phyloP scores from a whole-genome alignment of 1,284 basidiomycete species.

The Trichosporon faecale region DNA sequence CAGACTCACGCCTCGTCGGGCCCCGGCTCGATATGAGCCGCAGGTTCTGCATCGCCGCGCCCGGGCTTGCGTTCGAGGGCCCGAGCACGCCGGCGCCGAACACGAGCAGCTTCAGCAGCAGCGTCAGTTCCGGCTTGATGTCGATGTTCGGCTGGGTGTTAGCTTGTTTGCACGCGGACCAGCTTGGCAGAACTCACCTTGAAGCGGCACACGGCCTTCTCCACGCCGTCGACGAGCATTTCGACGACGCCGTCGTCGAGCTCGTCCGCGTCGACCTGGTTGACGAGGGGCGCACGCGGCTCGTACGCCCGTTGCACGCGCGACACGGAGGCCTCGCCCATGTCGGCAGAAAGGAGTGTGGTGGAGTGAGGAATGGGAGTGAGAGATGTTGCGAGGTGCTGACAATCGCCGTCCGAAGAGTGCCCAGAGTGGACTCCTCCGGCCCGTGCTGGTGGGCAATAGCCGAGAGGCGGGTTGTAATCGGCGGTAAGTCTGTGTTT shows the following conservation, averaged over 20 bases:
- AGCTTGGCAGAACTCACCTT: conserved; percentile 58
- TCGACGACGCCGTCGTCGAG: conserved; percentile 85
- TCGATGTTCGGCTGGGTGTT: conserved; percentile 60
- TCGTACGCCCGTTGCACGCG: conserved; percentile 14
- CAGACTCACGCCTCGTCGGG: conserved; percentile 16
- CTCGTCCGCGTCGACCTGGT: conserved; percentile 87
- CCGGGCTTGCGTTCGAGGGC: conserved; percentile 73
- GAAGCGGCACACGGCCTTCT: conserved; percentile 66
- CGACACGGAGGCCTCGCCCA: conserved; percentile 1
- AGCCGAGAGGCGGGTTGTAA: conserved; percentile 7
- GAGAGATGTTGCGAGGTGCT: not conserved
- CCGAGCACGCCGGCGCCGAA: conserved; percentile 87
- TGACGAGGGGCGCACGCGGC: conserved; percentile 67
- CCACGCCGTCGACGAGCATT: conserved; percentile 78
- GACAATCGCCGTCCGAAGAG: not conserved
- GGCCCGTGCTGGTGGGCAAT: conserved; percentile 5
- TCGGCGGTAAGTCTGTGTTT: not conserved
- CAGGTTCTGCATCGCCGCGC: conserved; percentile 85
- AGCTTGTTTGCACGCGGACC: not conserved
- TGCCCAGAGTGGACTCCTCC: not conserved
- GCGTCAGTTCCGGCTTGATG: conserved; percentile 75
- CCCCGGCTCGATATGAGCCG: conserved; percentile 37
- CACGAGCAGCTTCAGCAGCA: conserved; percentile 71
- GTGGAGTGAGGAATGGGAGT: conserved; percentile 1
- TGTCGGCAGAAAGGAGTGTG: not conserved